Evolutionary conservation across 495 filamentous ascomycete genomes (phyloP).

Genomic region (Aspergillus leporis): DNA sequence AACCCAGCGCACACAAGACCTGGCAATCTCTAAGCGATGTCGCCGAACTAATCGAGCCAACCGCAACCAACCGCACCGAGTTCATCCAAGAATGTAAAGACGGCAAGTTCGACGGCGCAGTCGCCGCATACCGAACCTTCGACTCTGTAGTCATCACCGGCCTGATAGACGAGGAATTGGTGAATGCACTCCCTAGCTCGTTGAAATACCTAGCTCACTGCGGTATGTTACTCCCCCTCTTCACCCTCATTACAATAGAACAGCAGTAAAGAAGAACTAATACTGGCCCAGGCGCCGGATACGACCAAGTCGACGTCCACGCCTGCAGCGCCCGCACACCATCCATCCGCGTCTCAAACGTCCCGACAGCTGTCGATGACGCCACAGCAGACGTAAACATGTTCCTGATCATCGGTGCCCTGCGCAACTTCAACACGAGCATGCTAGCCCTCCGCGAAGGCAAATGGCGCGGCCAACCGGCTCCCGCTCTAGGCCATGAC

Average conservation of each 20-base stretch:
- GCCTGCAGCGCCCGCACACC: slow-evolving; percentile 62
- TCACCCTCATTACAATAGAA: neutral
- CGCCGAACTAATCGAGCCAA: slow-evolving; percentile 49
- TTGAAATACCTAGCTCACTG: slow-evolving; percentile 58
- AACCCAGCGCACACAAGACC: slow-evolving; percentile 39
- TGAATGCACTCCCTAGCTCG: slow-evolving; percentile 57
- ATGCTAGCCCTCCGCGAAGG: slow-evolving; percentile 62
- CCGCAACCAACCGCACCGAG: slow-evolving; percentile 56
- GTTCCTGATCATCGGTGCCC: slow-evolving; percentile 75
- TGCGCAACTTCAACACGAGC: slow-evolving; percentile 67
- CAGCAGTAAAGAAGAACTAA: neutral
- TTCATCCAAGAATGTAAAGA: slow-evolving; percentile 74
- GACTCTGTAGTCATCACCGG: slow-evolving; percentile 67
- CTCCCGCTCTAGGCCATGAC: slow-evolving; percentile 57
- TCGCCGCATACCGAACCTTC: slow-evolving; percentile 78
- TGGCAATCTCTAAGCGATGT: slow-evolving; percentile 53
- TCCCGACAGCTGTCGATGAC: slow-evolving; percentile 77
- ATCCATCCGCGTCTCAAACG: slow-evolving; percentile 72
- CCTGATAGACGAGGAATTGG: slow-evolving; percentile 62
- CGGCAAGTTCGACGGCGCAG: slow-evolving; percentile 66
- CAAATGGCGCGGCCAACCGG: slow-evolving; percentile 53
- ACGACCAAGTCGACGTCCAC: slow-evolving; percentile 74
- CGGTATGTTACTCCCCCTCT: slow-evolving; percentile 31
- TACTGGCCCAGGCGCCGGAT: slow-evolving; percentile 71
- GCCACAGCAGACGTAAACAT: slow-evolving; percentile 77